Evolutionary conservation across 768 basidiomycete species (phyloP).

Genomic region (Lepiota venenata): DNA sequence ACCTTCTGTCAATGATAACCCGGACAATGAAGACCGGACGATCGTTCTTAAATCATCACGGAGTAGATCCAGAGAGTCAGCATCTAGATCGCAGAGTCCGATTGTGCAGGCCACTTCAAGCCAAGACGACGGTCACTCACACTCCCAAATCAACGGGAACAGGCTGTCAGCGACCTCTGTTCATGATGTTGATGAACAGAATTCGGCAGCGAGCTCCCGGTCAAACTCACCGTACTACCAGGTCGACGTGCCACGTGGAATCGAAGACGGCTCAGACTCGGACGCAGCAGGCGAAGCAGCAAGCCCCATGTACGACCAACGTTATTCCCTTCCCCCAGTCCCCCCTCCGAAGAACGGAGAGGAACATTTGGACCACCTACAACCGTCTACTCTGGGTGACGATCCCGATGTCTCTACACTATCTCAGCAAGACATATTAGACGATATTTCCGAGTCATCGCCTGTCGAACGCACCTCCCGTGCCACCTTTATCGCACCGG

Average conservation of each 20-base stretch:
- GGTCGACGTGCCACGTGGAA: constrained; percentile 66
- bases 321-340: constrained; percentile 30
- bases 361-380: background rate
- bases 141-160: constrained; percentile 6
- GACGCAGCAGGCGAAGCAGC: constrained; percentile 52
- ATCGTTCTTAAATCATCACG: constrained; percentile 33
- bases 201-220: constrained; percentile 35
- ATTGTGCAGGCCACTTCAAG: background rate
- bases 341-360: constrained; percentile 43
- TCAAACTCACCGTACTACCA: constrained; percentile 60
- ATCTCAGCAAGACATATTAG: constrained; percentile 36
- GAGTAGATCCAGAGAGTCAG: constrained; percentile 9
- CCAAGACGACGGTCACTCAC: background rate
- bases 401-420: constrained; percentile 25
- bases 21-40: constrained; percentile 38
- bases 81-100: constrained; percentile 15
- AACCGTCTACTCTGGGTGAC: constrained; percentile 5
- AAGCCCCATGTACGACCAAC: constrained; percentile 16
- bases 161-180: constrained; percentile 28
- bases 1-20: constrained; percentile 28
- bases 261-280: constrained; percentile 75
- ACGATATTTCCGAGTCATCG: constrained; percentile 52
- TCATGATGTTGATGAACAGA: constrained; percentile 24
- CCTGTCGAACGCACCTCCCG: constrained; percentile 65
- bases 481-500: constrained; percentile 82